Evolutionary conservation across 2,329 filamentous ascomycete species (phyloP).

Genomic region (Paradendryphiella salina): DNA sequence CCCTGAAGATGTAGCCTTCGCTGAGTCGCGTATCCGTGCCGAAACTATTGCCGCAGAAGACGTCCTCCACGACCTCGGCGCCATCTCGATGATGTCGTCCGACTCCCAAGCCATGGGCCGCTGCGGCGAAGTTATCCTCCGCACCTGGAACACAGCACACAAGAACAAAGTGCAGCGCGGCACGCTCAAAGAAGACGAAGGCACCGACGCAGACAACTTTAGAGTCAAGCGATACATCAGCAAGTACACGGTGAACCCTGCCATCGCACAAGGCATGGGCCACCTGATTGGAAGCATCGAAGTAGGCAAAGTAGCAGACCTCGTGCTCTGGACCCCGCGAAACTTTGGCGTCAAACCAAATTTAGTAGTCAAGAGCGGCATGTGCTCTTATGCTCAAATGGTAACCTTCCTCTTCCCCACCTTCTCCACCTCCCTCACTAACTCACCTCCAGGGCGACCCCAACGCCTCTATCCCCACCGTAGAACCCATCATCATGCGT

Average conservation of each 20-base stretch:
- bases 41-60: slow-evolving; percentile 98
- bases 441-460: slow-evolving; percentile 49
- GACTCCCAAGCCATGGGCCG: slow-evolving; percentile 97
- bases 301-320: slow-evolving; percentile 84
- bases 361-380: slow-evolving; percentile 81
- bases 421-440: background rate
- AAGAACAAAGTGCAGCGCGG: slow-evolving; percentile 94
- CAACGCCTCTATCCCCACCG: slow-evolving; percentile 71
- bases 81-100: slow-evolving; percentile 96
- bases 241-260: slow-evolving; percentile 96
- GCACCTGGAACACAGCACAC: slow-evolving; percentile 96
- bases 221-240: slow-evolving; percentile 89
- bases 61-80: slow-evolving; percentile 89
- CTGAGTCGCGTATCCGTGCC: slow-evolving; percentile 88
- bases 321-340: slow-evolving; percentile 83
- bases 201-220: slow-evolving; percentile 82
- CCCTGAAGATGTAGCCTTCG: slow-evolving; percentile 93
- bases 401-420: slow-evolving; percentile 51
- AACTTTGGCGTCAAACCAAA: slow-evolving; percentile 87
- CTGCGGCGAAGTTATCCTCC: slow-evolving; percentile 87
- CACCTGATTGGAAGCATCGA: slow-evolving; percentile 87
- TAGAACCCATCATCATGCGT: slow-evolving; percentile 80
- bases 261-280: slow-evolving; percentile 84
- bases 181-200: slow-evolving; percentile 73
- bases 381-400: slow-evolving; percentile 84